These are phyloP conservation scores for Piper betle DNA, from an alignment of 164 flowering plant species.

Conservation along the genomic window DNA sequence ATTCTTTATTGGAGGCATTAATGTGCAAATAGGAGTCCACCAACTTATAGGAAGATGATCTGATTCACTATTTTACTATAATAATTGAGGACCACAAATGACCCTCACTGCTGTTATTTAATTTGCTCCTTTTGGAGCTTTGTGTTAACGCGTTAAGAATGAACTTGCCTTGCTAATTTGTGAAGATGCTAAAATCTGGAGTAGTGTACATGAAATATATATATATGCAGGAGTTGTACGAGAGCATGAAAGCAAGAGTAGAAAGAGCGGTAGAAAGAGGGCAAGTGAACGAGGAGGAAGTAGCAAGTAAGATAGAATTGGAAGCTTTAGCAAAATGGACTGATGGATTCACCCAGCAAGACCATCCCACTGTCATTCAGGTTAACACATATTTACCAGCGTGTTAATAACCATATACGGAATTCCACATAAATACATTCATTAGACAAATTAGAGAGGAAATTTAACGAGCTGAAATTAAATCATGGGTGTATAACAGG, in stretches of 20 bases:
- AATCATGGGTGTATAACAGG: slow-evolving; percentile 16
- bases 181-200: too few species aligned
- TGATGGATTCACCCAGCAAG: slow-evolving; percentile 18
- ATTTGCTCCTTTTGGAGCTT: too few species aligned
- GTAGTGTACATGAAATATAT: too few species aligned
- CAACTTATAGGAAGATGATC: too few species aligned
- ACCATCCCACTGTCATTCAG: slow-evolving; percentile 31
- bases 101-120: too few species aligned
- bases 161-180: too few species aligned
- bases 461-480: background rate
- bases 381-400: slow-evolving; percentile 1
- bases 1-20: too few species aligned
- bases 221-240: slow-evolving; percentile 21
- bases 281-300: slow-evolving; percentile 8
- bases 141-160: too few species aligned
- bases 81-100: too few species aligned
- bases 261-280: slow-evolving; percentile 21
- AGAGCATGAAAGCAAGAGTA: slow-evolving; percentile 22
- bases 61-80: too few species aligned
- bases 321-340: slow-evolving; percentile 25
- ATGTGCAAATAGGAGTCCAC: too few species aligned
- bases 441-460: background rate
- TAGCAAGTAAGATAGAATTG: slow-evolving; percentile 10
- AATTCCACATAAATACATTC: background rate
- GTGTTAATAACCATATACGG: too few species aligned